Conservation (phyloP, 2,329 filamentous ascomycete species). For the Elsinoe necatrix region DNA sequence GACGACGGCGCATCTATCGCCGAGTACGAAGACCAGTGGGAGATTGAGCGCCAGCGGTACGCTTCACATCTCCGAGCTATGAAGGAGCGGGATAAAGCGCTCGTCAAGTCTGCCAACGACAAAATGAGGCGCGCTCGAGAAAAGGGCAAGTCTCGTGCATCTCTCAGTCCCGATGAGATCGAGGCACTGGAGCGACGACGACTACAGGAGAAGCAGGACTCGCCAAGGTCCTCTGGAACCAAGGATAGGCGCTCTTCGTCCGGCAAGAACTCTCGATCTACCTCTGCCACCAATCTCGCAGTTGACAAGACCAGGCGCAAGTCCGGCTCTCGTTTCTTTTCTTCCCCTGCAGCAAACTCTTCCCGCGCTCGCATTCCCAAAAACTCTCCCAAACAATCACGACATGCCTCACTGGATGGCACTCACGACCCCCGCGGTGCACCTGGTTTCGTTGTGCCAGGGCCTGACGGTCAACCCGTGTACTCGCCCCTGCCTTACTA, state of each 20-base stretch:
- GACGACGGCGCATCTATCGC: conserved; percentile 38
- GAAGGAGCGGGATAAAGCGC: conserved; percentile 60
- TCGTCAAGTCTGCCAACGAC: conserved; percentile 69
- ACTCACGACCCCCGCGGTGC: conserved; percentile 22
- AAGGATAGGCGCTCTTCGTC: conserved; percentile 19
- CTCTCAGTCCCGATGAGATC: conserved; percentile 70
- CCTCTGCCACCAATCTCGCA: conserved; percentile 30
- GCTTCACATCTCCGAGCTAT: conserved; percentile 46
- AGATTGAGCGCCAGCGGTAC: conserved; percentile 30
- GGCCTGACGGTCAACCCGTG: conserved; percentile 40
- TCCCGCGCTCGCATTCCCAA: conserved; percentile 27
- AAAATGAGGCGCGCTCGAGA: conserved; percentile 71
- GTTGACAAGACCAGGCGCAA: conserved; percentile 30
- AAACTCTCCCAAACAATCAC: conserved; percentile 20
- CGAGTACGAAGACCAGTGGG: conserved; percentile 42
- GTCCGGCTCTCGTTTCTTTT: conserved; percentile 26
- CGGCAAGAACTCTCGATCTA: conserved; percentile 27
- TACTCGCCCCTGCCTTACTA: conserved; percentile 32
- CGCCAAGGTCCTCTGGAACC: conserved; percentile 19
- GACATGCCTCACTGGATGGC: conserved; percentile 19
- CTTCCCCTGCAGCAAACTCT: conserved; percentile 28
- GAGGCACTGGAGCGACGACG: conserved; percentile 62
- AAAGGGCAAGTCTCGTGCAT: conserved; percentile 69
- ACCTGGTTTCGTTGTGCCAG: conserved; percentile 41
- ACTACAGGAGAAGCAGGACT: conserved; percentile 13